phyloP scores from a whole-genome alignment of 208 protist species.

The Angomonas deanei region DNA sequence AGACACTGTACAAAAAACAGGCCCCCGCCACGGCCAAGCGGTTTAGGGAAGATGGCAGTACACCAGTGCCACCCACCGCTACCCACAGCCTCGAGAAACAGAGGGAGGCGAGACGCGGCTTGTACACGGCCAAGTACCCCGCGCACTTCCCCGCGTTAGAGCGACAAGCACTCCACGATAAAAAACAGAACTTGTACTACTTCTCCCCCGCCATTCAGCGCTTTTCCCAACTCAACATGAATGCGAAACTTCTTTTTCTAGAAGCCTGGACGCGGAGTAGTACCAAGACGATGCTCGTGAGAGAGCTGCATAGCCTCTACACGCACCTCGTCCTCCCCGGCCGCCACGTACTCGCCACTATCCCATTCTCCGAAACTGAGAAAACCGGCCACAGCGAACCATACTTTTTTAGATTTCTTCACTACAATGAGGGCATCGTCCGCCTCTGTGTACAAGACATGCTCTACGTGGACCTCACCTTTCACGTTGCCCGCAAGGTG shows the following conservation, averaged over 20 bases:
- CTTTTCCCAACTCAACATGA: not conserved
- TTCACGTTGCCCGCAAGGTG: not conserved
- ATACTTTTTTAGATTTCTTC: not conserved
- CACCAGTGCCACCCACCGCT: no score
- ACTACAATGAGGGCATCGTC: not conserved
- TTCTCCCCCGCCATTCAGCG: not conserved
- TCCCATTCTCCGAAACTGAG: not conserved
- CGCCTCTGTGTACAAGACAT: not conserved
- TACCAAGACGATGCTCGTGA: not conserved
- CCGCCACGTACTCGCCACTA: not conserved
- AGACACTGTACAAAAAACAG: not conserved
- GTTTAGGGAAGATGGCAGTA: no score
- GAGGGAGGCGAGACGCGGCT: not conserved
- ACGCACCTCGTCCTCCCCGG: not conserved
- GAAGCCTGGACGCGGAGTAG: not conserved
- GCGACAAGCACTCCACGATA: no score
- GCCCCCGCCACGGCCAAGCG: no score
- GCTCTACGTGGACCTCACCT: constrained; percentile 1
- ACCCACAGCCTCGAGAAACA: not conserved
- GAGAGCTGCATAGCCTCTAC: not conserved
- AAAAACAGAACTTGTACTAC: not conserved
- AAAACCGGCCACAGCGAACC: not conserved
- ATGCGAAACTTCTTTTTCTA: not conserved
- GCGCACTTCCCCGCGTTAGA: no score
- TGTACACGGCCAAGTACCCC: not conserved